Evolutionary conservation across 768 basidiomycete species (phyloP).

Genomic region (Tubosaeta sp.): DNA sequence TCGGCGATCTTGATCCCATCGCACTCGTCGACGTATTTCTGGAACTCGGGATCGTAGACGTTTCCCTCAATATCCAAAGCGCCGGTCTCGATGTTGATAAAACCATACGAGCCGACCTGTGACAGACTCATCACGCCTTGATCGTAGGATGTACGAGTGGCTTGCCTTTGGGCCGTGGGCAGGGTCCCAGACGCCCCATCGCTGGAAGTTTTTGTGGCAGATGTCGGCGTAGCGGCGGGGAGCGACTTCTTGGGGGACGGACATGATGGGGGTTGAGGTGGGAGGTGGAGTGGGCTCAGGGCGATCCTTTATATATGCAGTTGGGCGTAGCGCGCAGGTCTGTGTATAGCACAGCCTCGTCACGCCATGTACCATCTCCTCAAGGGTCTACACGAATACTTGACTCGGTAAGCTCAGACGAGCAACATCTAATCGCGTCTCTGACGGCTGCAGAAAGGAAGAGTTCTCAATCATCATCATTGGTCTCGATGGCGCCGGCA

Average conservation of each 20-base stretch:
- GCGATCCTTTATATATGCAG: neutral
- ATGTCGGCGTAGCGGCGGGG: slow-evolving; percentile 11
- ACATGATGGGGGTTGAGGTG: neutral
- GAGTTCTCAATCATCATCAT: slow-evolving; percentile 95
- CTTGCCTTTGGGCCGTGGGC: slow-evolving; percentile 3
- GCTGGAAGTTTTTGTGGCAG: slow-evolving; percentile 1
- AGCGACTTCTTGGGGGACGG: neutral
- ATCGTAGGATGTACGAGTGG: neutral
- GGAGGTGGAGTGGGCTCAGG: neutral
- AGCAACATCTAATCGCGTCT: neutral
- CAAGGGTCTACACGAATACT: slow-evolving; percentile 85
- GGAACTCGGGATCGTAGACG: slow-evolving; percentile 15
- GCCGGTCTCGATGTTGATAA: slow-evolving; percentile 24
- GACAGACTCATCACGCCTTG: neutral
- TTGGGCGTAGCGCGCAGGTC: neutral
- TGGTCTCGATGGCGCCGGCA: slow-evolving; percentile 89
- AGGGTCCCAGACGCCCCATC: slow-evolving; percentile 8
- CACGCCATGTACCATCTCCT: slow-evolving; percentile 84
- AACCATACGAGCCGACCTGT: slow-evolving; percentile 30
- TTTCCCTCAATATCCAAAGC: slow-evolving; percentile 26
- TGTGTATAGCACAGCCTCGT: neutral
- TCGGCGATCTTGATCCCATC: slow-evolving; percentile 18
- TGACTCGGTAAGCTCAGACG: slow-evolving; percentile 58
- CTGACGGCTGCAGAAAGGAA: slow-evolving; percentile 54
- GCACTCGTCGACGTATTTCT: slow-evolving; percentile 12